phyloP scores from a whole-genome alignment of 2,329 filamentous ascomycete species.

The Aspergillus tanneri region DNA sequence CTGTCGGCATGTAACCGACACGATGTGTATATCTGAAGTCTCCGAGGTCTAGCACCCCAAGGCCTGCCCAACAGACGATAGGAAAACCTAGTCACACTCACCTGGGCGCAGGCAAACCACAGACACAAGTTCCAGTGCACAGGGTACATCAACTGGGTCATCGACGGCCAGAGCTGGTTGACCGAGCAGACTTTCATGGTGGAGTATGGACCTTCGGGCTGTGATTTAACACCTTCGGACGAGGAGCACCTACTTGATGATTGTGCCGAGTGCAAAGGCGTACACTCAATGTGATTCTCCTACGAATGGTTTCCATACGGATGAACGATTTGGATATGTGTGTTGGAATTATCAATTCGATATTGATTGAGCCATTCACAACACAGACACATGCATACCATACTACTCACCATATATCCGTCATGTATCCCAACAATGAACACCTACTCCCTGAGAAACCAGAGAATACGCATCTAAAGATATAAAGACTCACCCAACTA shows the following conservation, averaged over 20 bases:
- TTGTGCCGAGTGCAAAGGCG: conserved; percentile 44
- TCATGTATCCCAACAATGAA: too few species aligned
- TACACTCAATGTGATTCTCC: conserved; percentile 42
- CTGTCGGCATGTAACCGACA: too few species aligned
- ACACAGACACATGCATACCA: too few species aligned
- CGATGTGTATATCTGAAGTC: too few species aligned
- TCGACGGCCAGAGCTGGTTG: conserved; percentile 40
- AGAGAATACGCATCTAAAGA: not conserved
- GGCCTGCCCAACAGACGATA: conserved; percentile 49
- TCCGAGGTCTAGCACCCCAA: too few species aligned
- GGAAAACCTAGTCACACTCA: conserved; percentile 56
- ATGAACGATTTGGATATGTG: not conserved
- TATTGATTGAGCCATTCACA: too few species aligned
- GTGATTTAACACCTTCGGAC: conserved; percentile 53
- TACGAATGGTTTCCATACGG: conserved; percentile 31
- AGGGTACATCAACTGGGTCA: conserved; percentile 58
- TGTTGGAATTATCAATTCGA: too few species aligned
- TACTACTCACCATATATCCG: too few species aligned
- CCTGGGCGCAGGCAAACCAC: conserved; percentile 58
- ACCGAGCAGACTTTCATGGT: conserved; percentile 55
- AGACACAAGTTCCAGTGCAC: conserved; percentile 53
- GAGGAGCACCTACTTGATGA: conserved; percentile 45
- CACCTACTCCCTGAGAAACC: not conserved
- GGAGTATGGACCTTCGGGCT: conserved; percentile 55
- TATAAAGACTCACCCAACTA: conserved; percentile 9